These are phyloP conservation scores for Cercophora scortea DNA, from an alignment of 495 filamentous ascomycete species.

Conservation along the genomic window DNA sequence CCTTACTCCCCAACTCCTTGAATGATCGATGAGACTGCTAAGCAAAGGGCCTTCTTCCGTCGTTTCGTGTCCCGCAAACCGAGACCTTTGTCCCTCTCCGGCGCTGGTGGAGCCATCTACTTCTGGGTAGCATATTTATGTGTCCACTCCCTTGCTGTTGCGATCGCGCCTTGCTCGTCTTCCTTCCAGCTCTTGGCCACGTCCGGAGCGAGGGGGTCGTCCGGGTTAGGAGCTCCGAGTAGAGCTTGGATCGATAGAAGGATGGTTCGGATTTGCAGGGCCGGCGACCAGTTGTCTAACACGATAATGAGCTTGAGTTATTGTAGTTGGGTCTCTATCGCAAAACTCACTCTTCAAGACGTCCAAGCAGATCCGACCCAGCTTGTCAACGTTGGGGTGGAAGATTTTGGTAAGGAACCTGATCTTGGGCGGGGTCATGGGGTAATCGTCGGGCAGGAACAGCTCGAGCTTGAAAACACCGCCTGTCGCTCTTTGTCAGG, in stretches of 20 bases:
- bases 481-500: slow-evolving; percentile 39
- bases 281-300: slow-evolving; percentile 97
- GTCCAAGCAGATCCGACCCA: slow-evolving; percentile 94
- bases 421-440: slow-evolving; percentile 98
- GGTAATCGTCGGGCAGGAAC: slow-evolving; percentile 98
- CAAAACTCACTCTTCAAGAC: slow-evolving; percentile 82
- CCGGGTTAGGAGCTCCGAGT: slow-evolving; percentile 92
- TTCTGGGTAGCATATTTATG: slow-evolving; percentile 53
- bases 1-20: slow-evolving; percentile 1
- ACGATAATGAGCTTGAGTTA: background rate
- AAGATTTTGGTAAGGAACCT: slow-evolving; percentile 98
- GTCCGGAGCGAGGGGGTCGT: slow-evolving; percentile 93
- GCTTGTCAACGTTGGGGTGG: slow-evolving; percentile 96
- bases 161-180: slow-evolving; percentile 82
- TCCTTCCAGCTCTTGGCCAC: slow-evolving; percentile 98
- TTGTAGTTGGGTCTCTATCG: background rate
- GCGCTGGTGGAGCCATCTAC: slow-evolving; percentile 1
- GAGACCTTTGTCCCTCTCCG: background rate
- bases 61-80: background rate
- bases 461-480: slow-evolving; percentile 96
- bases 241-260: slow-evolving; percentile 95
- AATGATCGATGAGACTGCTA: background rate
- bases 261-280: slow-evolving; percentile 95
- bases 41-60: background rate
- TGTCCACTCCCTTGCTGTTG: slow-evolving; percentile 86